These are phyloP conservation scores for Entophlyctis luteolus DNA, from an alignment of 192 early-diverging fungal species.

Conservation along the genomic window DNA sequence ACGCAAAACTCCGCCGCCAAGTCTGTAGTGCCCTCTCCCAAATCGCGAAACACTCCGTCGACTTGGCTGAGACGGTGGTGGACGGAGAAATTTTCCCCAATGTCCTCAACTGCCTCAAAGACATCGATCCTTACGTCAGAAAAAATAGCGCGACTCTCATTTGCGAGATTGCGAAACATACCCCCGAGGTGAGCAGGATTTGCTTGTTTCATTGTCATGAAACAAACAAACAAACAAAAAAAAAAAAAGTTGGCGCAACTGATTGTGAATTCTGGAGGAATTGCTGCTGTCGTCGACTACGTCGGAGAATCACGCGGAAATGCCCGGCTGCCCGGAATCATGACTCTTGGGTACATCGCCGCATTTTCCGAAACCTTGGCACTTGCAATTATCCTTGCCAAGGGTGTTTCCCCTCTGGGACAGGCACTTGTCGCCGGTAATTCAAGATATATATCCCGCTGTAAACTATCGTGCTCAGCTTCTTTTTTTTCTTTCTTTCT, in stretches of 20 bases:
- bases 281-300: conserved; percentile 57
- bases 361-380: conserved; percentile 60
- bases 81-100: conserved; percentile 57
- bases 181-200: conserved; percentile 42
- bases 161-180: conserved; percentile 61
- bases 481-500: too few species aligned
- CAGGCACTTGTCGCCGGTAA: conserved; percentile 40
- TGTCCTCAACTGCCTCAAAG: conserved; percentile 50
- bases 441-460: too few species aligned
- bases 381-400: conserved; percentile 53
- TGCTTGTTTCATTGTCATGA: background rate
- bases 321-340: conserved; percentile 54
- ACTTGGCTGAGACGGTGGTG: conserved; percentile 56
- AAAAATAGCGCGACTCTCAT: conserved; percentile 55
- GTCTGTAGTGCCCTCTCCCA: conserved; percentile 54
- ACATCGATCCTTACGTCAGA: conserved; percentile 46
- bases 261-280: conserved; percentile 57
- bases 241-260: conserved; percentile 50
- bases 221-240: background rate
- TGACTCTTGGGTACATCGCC: conserved; percentile 59
- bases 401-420: conserved; percentile 47
- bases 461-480: too few species aligned
- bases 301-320: conserved; percentile 47
- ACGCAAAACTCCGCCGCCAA: conserved; percentile 55
- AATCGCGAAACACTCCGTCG: conserved; percentile 57